These are phyloP conservation scores for Rutstroemia sp. DNA, from an alignment of 2,329 filamentous ascomycete species.

Conservation along the genomic window DNA sequence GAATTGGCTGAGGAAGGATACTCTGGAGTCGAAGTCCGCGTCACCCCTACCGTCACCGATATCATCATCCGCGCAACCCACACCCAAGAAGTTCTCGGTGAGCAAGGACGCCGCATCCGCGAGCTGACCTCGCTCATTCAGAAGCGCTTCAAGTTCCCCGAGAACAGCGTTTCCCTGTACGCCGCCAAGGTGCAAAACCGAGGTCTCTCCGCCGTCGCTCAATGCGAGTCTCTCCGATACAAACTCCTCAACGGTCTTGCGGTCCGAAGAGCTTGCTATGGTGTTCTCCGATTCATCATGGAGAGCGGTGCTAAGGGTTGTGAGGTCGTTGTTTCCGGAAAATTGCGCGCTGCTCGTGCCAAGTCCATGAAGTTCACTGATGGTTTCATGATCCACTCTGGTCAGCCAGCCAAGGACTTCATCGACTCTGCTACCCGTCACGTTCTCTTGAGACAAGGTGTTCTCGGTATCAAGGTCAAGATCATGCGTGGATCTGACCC, in stretches of 20 bases:
- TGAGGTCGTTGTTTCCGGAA: constrained; percentile 98
- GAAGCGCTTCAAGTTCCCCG: constrained; percentile 99
- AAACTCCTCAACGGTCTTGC: constrained; percentile 99
- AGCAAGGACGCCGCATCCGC: constrained; percentile 99
- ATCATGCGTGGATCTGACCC: constrained; percentile 99
- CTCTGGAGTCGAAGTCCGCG: constrained; percentile 99
- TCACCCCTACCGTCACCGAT: constrained; percentile 95
- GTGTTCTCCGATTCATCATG: constrained; percentile 99
- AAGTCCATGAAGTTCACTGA: constrained; percentile 99
- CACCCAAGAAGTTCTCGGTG: constrained; percentile 99
- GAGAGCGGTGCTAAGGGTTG: constrained; percentile 99
- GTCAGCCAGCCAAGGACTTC: constrained; percentile 99
- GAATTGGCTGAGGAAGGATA: constrained; percentile 99
- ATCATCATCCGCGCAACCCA: constrained; percentile 97
- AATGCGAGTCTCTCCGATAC: constrained; percentile 99
- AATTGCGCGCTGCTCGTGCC: constrained; percentile 96
- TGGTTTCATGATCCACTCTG: constrained; percentile 99
- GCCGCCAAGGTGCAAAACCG: constrained; percentile 99
- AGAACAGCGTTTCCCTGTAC: constrained; percentile 99
- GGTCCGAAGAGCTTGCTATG: constrained; percentile 98
- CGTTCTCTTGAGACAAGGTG: constrained; percentile 99
- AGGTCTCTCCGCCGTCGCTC: constrained; percentile 97
- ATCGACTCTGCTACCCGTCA: constrained; percentile 98
- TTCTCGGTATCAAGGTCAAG: constrained; percentile 99
- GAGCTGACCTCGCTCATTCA: constrained; percentile 99